Evolutionary conservation across 345 rosid genomes (phyloP), one percentile per base, ranked within the genome.

Genomic region (Lepidium aucheri): DNA sequence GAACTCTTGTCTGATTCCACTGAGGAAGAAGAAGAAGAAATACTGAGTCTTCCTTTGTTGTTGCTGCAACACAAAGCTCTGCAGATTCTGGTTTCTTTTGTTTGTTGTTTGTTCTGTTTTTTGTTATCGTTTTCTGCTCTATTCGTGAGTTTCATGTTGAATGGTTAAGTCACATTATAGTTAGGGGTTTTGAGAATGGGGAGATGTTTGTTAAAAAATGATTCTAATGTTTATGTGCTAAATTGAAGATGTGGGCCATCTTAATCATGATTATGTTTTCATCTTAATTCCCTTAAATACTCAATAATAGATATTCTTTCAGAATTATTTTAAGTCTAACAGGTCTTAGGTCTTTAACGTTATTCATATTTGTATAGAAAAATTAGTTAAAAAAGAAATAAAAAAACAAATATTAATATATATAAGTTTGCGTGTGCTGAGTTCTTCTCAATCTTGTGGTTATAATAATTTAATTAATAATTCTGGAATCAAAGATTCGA

Each of bases 31-130:
- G 75, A 65, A 3, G 91, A 86, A 12, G 94, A 93, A 33, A 84
- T 81, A 53, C 98, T 86, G 14, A 80, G 66, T 77, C 94, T 85
- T 77, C 60, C 53, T 61, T 86, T 78, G 75, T 76, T 76, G 69
- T 70, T 81, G 73, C 93, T 80, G 69, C 95, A 92, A 59, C 93
- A 89, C 74, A 85, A 68, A 20, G 84, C 82, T 73, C 72, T 75
- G 81, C 85, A 83, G 66, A 86, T 80, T 77, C 16, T 74, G 53
- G 73, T 9, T 74, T 67, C 73, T 59, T 10, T 73, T 60, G 63
- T 42, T 65, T 73, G 72, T 18, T 49, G 52, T 14, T 72, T 56
- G 10, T 51, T 57, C 17, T 51, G 72, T 52, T 30, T 73, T 7
- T 51, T 59, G 36, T 34, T 49, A 1, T 50, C 12, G 42, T 43